Evolutionary conservation across 2,329 filamentous ascomycete genomes (phyloP).

Genomic region (Neonectria neomacrospora): DNA sequence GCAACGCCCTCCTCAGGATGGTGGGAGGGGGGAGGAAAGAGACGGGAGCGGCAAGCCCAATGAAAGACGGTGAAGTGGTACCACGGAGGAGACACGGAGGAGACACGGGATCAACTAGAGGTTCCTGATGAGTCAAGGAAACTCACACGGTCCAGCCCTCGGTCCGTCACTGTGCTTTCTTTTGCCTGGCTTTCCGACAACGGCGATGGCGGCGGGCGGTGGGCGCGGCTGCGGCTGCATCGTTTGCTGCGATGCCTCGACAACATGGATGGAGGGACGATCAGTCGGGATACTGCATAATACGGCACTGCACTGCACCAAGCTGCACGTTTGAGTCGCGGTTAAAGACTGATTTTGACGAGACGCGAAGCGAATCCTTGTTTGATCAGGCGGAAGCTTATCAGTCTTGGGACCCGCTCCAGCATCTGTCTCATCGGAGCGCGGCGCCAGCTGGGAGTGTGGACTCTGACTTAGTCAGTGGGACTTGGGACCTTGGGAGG

Average conservation of each 20-base stretch:
- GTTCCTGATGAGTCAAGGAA: slow-evolving; percentile 31
- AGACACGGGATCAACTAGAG: slow-evolving; percentile 8
- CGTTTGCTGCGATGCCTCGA: neutral
- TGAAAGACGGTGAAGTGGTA: slow-evolving; percentile 8
- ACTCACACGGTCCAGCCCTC: slow-evolving; percentile 23
- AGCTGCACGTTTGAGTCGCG: neutral
- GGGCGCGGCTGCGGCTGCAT: slow-evolving; percentile 15
- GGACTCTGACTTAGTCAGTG: neutral
- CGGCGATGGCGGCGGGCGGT: slow-evolving; percentile 15
- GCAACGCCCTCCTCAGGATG: neutral
- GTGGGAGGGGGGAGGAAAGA: neutral
- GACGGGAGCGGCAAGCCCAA: neutral
- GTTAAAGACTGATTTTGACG: slow-evolving; percentile 23
- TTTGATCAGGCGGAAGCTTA: slow-evolving; percentile 33
- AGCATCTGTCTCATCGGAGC: slow-evolving; percentile 19
- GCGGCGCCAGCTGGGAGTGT: slow-evolving; percentile 13
- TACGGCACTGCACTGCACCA: neutral
- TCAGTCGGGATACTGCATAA: neutral
- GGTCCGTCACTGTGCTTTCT: slow-evolving; percentile 4
- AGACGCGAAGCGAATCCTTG: slow-evolving; percentile 2
- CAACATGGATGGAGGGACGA: neutral
- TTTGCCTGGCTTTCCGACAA: slow-evolving; percentile 28
- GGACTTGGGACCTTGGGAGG: neutral
- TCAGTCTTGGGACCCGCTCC: slow-evolving; percentile 26
- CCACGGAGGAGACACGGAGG: slow-evolving; percentile 1